Evolutionary conservation across 176 grass and related monocot species (phyloP), one percentile per base, ranked within the genome.

Genomic region (Oryza coarctata): DNA sequence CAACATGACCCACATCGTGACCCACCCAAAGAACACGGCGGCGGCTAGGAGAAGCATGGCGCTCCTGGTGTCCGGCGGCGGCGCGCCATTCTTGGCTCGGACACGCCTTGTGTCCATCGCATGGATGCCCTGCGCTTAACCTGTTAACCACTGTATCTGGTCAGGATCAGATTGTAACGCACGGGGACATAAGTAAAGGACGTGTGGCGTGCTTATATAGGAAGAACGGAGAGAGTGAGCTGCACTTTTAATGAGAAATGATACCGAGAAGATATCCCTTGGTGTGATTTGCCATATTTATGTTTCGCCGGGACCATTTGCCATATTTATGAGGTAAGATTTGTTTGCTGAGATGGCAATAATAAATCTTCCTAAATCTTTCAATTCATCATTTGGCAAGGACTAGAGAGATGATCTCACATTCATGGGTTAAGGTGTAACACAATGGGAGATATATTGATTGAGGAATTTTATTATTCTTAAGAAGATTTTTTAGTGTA

Each of bases 1-100:
- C 50, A 18, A n/a, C 23, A 90, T 43, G n/a, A 80, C 74, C 91
- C 91, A 90, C 10, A 86, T 26, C 74, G 86, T 40, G 7, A 90
- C 36, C 91, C 91, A 94, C 25, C 70, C 88, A 0, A 68, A 68
- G 80, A 94, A 90, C 41, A 90, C 83, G 33, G 45, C 67, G 49
- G n/a, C 66, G 23, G 79, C 49, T 2, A 71, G 79, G 6, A 81
- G 79, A 29, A 60, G 47, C 33, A 43, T 6, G 66, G 82, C 12
- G 69, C 3, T 71, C 78, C 64, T 20, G 27, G 0, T 22, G 41
- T 7, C 44, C 62, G 77, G 6, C 27, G 63, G 25, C 1, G 43
- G 64, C 1, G 0, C 13, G 64, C 12, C 2, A 30, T 18, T 80
- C 32, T 38, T 29, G 14, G 31, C 65, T 70, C 68, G 31, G n/a